Percentiles rank a stretch among this genome's conserved stretches.
phyloP scores from a whole-genome alignment of 164 flowering plant genomes.

The Sextonia rubra region DNA sequence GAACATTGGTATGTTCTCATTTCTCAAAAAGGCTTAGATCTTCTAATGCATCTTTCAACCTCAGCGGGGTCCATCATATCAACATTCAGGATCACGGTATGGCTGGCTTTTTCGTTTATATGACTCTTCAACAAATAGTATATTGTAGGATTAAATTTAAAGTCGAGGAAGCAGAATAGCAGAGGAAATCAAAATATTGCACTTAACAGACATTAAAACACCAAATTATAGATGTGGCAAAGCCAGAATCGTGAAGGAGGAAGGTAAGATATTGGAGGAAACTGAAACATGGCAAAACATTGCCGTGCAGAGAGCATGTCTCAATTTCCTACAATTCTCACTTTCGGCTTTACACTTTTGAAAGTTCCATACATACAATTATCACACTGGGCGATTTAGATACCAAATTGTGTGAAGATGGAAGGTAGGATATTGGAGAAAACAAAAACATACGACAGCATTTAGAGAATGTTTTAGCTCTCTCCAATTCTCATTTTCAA shows the following conservation, averaged over 20 bases:
- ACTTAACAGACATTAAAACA: neutral
- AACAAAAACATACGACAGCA: too few species aligned
- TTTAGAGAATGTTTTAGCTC: too few species aligned
- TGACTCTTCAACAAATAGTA: neutral
- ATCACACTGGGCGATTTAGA: neutral
- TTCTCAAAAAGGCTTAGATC: too few species aligned
- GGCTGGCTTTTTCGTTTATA: too few species aligned
- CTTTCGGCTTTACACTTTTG: neutral
- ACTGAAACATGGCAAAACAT: neutral
- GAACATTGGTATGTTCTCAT: too few species aligned
- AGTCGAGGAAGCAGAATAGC: neutral
- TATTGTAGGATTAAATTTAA: neutral
- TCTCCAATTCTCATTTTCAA: too few species aligned
- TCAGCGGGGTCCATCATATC: too few species aligned
- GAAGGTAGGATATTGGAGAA: too few species aligned
- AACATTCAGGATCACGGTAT: too few species aligned
- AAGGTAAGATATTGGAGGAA: neutral
- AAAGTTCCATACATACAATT: neutral
- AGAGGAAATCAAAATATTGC: neutral
- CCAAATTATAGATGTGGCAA: too few species aligned
- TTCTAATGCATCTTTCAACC: too few species aligned
- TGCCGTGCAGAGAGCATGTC: neutral
- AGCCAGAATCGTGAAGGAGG: neutral
- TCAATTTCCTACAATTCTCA: slow-evolving; percentile 1
- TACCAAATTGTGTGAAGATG: too few species aligned